Conservation (phyloP, 257 asterid species). For the Nemophila menziesii region DNA sequence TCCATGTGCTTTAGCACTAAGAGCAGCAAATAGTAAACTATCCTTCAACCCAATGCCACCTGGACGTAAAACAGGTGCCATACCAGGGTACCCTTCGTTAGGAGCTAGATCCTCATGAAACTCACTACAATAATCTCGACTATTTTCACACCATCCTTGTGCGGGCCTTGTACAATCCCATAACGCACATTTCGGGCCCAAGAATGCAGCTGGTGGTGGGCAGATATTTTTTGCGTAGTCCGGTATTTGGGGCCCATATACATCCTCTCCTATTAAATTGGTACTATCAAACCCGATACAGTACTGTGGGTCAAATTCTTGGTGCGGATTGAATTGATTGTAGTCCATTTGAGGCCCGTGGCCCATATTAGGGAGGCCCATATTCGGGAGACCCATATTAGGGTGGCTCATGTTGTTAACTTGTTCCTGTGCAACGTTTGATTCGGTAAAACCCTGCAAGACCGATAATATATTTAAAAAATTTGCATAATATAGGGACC, state of each 20-base stretch:
- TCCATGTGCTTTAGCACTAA: constrained; percentile 70
- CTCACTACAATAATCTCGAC: constrained; percentile 32
- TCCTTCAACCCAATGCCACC: constrained; percentile 91
- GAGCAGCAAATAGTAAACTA: constrained; percentile 82
- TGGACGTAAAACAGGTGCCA: constrained; percentile 76
- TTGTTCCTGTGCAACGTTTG: constrained; percentile 46
- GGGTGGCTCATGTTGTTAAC: constrained; percentile 48
- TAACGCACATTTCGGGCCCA: constrained; percentile 96
- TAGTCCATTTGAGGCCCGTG: constrained; percentile 39
- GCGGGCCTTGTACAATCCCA: constrained; percentile 69
- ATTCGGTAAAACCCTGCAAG: constrained; percentile 40
- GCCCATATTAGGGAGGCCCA: constrained; percentile 37
- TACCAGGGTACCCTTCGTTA: constrained; percentile 67
- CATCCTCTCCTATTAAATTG: constrained; percentile 40
- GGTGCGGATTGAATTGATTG: constrained; percentile 46
- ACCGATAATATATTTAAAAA: background rate
- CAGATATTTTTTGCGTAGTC: constrained; percentile 42
- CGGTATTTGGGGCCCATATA: constrained; percentile 35
- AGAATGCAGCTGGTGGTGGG: constrained; percentile 91
- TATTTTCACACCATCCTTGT: constrained; percentile 28
- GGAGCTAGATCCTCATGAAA: constrained; percentile 50
- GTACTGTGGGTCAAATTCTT: constrained; percentile 53
- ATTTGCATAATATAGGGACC: too few species aligned
- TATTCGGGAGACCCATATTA: constrained; percentile 34
- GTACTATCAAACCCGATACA: constrained; percentile 42